Conservation (phyloP, 1,284 basidiomycete species). For the Moesziomyces sp. region DNA sequence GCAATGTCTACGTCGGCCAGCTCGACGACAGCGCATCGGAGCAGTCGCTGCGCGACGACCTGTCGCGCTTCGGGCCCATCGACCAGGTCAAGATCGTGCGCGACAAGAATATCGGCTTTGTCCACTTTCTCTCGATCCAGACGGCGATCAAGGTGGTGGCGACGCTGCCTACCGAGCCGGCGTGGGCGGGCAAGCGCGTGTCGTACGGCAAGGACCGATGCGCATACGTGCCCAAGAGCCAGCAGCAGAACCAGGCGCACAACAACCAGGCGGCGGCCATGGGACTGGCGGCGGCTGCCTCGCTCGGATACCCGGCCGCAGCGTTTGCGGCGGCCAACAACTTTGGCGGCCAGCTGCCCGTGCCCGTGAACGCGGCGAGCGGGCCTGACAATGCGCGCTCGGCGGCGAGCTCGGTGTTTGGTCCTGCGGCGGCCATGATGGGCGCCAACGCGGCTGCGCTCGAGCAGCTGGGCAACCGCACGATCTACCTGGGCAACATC, state of each 20-base stretch:
- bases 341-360: constrained; percentile 1
- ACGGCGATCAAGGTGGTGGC: constrained; percentile 66
- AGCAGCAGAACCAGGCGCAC: constrained; percentile 67
- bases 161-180: constrained; percentile 59
- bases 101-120: constrained; percentile 67
- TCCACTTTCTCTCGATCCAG: constrained; percentile 65
- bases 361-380: not conserved
- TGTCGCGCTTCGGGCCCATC: constrained; percentile 64
- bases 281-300: constrained; percentile 65
- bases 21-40: constrained; percentile 61
- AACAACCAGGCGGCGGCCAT: constrained; percentile 67
- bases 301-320: constrained; percentile 63
- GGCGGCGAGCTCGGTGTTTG: constrained; percentile 46
- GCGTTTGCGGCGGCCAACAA: constrained; percentile 39
- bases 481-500: constrained; percentile 67
- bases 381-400: constrained; percentile 38
- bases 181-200: constrained; percentile 62
- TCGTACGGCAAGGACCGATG: constrained; percentile 67
- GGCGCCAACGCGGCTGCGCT: constrained; percentile 45
- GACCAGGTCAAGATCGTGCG: constrained; percentile 67
- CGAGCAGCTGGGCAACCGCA: constrained; percentile 66
- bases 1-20: constrained; percentile 65
- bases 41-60: constrained; percentile 59
- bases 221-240: constrained; percentile 65
- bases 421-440: constrained; percentile 49